These are phyloP conservation scores for Echeveria elegans DNA, from an alignment of 164 flowering plant species.

Conservation along the genomic window DNA sequence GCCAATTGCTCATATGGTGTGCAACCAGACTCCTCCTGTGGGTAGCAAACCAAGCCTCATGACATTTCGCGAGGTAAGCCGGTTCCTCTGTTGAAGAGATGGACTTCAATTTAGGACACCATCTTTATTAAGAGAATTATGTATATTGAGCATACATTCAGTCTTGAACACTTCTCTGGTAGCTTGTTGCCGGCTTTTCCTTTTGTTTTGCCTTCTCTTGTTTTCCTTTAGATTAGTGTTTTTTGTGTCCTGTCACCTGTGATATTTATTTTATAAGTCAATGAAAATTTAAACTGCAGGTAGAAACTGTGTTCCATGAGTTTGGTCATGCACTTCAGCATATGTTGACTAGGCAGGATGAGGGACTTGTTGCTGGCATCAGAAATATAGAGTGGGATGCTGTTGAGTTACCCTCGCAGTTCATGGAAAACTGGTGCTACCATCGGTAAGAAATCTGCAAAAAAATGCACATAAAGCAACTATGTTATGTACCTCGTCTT, in stretches of 20 bases:
- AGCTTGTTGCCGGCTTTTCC: not conserved
- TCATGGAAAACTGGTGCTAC: conserved; percentile 99
- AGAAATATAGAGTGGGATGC: conserved; percentile 98
- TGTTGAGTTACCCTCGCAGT: conserved; percentile 95
- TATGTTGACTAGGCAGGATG: conserved; percentile 94
- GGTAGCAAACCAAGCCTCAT: conserved; percentile 93
- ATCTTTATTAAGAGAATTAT: not conserved
- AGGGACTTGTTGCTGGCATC: conserved; percentile 92
- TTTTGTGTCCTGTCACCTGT: not conserved
- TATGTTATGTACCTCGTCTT: not conserved
- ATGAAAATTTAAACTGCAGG: conserved; percentile 32
- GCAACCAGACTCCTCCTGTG: conserved; percentile 93
- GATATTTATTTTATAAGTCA: not conserved
- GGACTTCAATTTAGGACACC: not conserved
- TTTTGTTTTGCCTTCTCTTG: not conserved
- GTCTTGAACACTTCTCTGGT: not conserved
- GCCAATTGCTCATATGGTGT: conserved; percentile 96
- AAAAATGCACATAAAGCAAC: not conserved
- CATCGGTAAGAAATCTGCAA: conserved; percentile 43
- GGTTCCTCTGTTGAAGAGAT: not conserved
- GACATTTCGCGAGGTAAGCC: conserved; percentile 87
- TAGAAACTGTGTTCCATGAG: conserved; percentile 97
- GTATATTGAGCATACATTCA: not conserved
- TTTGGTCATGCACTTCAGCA: conserved; percentile 99
- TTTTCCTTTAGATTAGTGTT: not conserved